phyloP scores from a whole-genome alignment of 352 stramenopile genomes.

The Phytophthora nicotianae region DNA sequence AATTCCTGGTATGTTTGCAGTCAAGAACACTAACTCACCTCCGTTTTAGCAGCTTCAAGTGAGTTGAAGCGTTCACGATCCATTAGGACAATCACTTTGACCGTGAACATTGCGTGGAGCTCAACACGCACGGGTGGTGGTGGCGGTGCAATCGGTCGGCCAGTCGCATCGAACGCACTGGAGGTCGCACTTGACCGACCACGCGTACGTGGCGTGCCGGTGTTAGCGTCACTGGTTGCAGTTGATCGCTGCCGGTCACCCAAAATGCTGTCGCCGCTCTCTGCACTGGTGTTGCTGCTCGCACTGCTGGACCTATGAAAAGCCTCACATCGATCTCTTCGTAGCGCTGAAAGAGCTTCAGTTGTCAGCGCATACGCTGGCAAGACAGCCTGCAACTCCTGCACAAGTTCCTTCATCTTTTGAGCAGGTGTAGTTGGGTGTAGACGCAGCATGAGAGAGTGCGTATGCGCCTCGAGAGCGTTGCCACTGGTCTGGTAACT shows the following conservation, averaged over 20 bases:
- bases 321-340: conserved; percentile 24
- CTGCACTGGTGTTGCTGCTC: conserved; percentile 36
- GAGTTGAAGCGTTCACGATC: conserved; percentile 58
- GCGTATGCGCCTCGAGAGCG: conserved; percentile 50
- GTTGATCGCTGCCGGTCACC: conserved; percentile 25
- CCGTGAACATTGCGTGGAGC: conserved; percentile 56
- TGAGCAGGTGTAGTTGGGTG: conserved; percentile 46
- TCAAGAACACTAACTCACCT: conserved; percentile 42
- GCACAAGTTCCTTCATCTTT: conserved; percentile 49
- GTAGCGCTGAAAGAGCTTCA: conserved; percentile 29
- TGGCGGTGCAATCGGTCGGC: conserved; percentile 32
- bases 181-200: conserved; percentile 29
- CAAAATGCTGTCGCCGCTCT: conserved; percentile 33
- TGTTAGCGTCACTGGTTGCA: conserved; percentile 29
- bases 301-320: conserved; percentile 36
- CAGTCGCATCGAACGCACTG: conserved; percentile 37
- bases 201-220: conserved; percentile 11
- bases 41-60: conserved; percentile 62
- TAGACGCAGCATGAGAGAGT: conserved; percentile 56
- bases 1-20: not conserved
- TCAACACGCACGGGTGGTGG: conserved; percentile 44
- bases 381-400: conserved; percentile 41
- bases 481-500: conserved; percentile 72
- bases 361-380: conserved; percentile 40
- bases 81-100: conserved; percentile 68